Conservation (phyloP, 257 asterid genomes). For the Nicotiana noctiflora region DNA sequence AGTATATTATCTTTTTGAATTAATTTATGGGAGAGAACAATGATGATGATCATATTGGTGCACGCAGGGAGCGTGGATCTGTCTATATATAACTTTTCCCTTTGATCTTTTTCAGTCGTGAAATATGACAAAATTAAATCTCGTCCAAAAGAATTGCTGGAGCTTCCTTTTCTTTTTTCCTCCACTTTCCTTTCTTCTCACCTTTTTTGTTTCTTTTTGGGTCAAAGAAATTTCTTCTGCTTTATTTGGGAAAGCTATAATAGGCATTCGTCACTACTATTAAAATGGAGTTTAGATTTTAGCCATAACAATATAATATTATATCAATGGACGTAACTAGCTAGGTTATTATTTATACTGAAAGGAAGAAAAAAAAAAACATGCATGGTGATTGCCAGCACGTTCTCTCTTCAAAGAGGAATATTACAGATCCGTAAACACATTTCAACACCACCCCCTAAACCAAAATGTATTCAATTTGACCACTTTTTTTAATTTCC, state of each 20-base stretch:
- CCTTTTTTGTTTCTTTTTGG: not conserved
- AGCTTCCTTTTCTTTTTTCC: not conserved
- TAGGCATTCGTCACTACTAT: not conserved
- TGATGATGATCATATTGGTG: conserved; percentile 11
- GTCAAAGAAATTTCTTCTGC: not conserved
- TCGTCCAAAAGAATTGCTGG: conserved; percentile 9
- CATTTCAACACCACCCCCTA: not conserved
- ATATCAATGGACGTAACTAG: not conserved
- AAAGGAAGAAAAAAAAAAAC: not conserved
- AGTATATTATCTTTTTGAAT: not conserved
- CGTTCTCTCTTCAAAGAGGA: conserved; percentile 3
- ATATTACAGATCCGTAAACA: not conserved
- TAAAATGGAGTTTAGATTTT: not conserved
- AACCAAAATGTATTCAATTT: not conserved
- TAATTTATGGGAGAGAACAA: not conserved
- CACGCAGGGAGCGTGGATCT: conserved; percentile 15
- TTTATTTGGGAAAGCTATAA: not conserved
- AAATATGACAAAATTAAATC: conserved; percentile 6
- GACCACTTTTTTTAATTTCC: not conserved
- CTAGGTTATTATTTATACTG: not conserved
- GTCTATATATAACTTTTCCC: not conserved
- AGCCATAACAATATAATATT: not conserved
- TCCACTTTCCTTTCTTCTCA: not conserved
- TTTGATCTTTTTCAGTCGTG: not conserved
- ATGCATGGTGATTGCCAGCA: conserved; percentile 1